A percentile compares a stretch with the other conserved stretches of the same genome.
Evolutionary conservation across 1,139 yeast species (phyloP).

Genomic region (Lodderomyces margitis): DNA sequence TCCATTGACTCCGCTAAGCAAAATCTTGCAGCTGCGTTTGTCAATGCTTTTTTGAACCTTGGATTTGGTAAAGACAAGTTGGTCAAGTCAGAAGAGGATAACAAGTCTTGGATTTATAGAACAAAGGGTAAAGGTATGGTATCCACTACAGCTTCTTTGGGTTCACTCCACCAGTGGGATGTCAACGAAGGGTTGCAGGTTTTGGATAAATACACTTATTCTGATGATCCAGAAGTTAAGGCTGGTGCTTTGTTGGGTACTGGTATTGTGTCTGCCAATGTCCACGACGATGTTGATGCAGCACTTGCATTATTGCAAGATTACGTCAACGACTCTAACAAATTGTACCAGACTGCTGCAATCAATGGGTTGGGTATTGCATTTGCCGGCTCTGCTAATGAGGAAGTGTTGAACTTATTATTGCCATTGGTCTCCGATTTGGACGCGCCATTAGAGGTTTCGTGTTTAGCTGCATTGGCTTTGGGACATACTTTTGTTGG

Average conservation of each 20-base stretch:
- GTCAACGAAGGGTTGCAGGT: slow-evolving; percentile 84
- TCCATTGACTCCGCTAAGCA: slow-evolving; percentile 94
- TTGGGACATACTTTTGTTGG: slow-evolving; percentile 96
- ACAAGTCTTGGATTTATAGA: slow-evolving; percentile 82
- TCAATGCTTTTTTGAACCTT: slow-evolving; percentile 84
- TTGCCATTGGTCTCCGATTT: slow-evolving; percentile 87
- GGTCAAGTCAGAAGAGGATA: slow-evolving; percentile 69
- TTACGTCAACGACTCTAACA: slow-evolving; percentile 53
- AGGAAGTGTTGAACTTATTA: slow-evolving; percentile 73
- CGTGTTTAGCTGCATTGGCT: slow-evolving; percentile 86
- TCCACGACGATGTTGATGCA: slow-evolving; percentile 94
- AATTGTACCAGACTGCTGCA: slow-evolving; percentile 71
- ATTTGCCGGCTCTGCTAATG: slow-evolving; percentile 91
- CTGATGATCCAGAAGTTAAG: slow-evolving; percentile 81
- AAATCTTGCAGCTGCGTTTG: slow-evolving; percentile 93
- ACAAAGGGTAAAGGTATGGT: slow-evolving; percentile 92
- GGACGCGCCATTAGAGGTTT: slow-evolving; percentile 70
- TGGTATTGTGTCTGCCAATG: slow-evolving; percentile 92
- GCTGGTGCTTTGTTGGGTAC: slow-evolving; percentile 97
- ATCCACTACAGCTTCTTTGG: slow-evolving; percentile 92
- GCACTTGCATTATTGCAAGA: slow-evolving; percentile 85
- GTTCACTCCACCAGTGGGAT: slow-evolving; percentile 91
- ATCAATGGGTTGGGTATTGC: slow-evolving; percentile 92
- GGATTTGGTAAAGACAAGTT: slow-evolving; percentile 89
- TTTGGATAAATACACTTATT: slow-evolving; percentile 84